phyloP scores from a whole-genome alignment of 257 asterid genomes.

The Apocynum venetum region DNA sequence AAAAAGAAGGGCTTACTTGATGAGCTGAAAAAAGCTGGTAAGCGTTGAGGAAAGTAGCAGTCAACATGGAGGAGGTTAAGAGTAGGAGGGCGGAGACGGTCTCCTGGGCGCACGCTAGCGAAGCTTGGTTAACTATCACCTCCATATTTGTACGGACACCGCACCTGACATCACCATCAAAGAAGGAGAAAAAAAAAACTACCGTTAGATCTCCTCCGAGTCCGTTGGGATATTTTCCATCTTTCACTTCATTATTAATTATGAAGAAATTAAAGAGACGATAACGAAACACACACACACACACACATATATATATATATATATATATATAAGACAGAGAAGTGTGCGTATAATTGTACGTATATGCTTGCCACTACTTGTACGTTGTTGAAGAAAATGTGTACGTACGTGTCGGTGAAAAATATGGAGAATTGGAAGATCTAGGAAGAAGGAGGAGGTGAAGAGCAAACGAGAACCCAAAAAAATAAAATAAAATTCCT shows the following conservation, averaged over 20 bases:
- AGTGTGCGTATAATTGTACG: not conserved
- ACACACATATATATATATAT: no score
- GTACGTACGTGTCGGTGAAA: not conserved
- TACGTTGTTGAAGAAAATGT: not conserved
- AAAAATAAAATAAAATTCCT: not conserved
- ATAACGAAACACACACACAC: not conserved
- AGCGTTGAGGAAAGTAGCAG: conserved; percentile 27
- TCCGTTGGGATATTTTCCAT: conserved; percentile 10
- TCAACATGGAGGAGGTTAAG: not conserved
- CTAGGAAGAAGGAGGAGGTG: not conserved
- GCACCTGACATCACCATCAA: conserved; percentile 26
- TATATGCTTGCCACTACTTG: not conserved
- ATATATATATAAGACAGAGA: not conserved
- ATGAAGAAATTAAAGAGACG: not conserved
- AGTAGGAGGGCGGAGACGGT: conserved; percentile 22
- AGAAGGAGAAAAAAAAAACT: not conserved
- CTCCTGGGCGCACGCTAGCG: conserved; percentile 56
- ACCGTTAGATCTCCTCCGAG: conserved; percentile 29
- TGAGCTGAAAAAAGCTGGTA: conserved; percentile 25
- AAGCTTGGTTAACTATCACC: conserved; percentile 33
- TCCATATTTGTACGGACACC: conserved; percentile 41
- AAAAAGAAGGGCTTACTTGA: conserved; percentile 19
- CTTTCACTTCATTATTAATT: not conserved
- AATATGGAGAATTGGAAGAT: not conserved
- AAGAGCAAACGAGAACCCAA: not conserved